phyloP scores from a whole-genome alignment of 805 yeast genomes.

The Candida piceae region DNA sequence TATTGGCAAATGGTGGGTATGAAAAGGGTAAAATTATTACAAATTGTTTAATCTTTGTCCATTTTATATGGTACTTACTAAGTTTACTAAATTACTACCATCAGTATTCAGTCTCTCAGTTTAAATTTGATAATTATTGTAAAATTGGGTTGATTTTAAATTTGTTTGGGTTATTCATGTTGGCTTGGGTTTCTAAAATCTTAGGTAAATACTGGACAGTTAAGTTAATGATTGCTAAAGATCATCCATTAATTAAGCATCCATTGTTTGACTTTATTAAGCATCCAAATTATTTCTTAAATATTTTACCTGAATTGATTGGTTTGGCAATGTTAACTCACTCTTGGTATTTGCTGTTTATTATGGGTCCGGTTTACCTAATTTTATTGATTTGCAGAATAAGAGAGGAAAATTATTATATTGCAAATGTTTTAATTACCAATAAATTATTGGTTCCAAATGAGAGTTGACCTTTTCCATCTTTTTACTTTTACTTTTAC shows the following conservation, averaged over 20 bases:
- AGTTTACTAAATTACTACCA: not conserved
- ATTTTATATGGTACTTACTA: constrained; percentile 6
- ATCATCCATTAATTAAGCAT: constrained; percentile 13
- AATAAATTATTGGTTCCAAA: not conserved
- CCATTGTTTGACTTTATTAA: constrained; percentile 9
- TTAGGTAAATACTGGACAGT: constrained; percentile 12
- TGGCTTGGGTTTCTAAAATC: constrained; percentile 5
- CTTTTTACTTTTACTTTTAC: not conserved
- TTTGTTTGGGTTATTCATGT: constrained; percentile 8
- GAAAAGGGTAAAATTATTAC: constrained; percentile 9
- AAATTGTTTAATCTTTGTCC: constrained; percentile 3
- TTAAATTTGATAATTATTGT: constrained; percentile 3
- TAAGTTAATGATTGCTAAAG: constrained; percentile 13
- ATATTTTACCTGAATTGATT: constrained; percentile 10
- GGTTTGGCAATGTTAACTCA: constrained; percentile 10
- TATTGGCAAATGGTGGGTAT: constrained; percentile 9
- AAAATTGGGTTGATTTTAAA: constrained; percentile 4
- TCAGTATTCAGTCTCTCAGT: not conserved
- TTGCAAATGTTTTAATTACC: constrained; percentile 5
- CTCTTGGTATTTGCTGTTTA: constrained; percentile 5
- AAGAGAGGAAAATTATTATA: constrained; percentile 10
- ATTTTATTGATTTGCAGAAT: constrained; percentile 7
- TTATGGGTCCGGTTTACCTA: constrained; percentile 9
- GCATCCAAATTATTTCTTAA: constrained; percentile 13
- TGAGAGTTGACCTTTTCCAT: not conserved